Conservation (phyloP, 495 filamentous ascomycete species). For the Halenospora varia region DNA sequence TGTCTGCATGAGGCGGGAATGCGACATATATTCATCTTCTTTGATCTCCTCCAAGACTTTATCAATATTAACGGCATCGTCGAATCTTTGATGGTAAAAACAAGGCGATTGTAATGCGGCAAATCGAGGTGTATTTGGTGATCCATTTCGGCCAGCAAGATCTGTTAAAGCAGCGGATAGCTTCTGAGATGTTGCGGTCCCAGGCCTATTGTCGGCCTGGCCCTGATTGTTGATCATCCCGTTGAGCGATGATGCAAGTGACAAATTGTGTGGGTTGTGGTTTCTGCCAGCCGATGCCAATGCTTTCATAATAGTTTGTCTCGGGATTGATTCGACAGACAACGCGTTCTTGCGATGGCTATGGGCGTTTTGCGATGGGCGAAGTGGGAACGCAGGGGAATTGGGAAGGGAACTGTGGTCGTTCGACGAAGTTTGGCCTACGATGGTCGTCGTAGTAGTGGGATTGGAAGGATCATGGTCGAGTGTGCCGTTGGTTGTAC, state of each 20-base stretch:
- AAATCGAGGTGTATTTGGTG: constrained; percentile 59
- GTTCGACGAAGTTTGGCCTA: constrained; percentile 20
- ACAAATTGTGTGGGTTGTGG: constrained; percentile 51
- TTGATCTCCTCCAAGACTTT: constrained; percentile 92
- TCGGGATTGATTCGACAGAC: constrained; percentile 69
- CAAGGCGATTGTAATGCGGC: constrained; percentile 80
- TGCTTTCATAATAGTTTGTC: constrained; percentile 87
- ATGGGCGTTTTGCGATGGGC: constrained; percentile 36
- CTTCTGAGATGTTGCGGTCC: constrained; percentile 49
- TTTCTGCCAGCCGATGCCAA: constrained; percentile 67
- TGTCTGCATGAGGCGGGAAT: constrained; percentile 89
- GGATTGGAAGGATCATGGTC: constrained; percentile 25
- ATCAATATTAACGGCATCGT: constrained; percentile 91
- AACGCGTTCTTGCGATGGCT: constrained; percentile 57
- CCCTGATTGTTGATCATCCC: constrained; percentile 39
- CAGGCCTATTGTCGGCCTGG: constrained; percentile 19
- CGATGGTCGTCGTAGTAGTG: constrained; percentile 23
- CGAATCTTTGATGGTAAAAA: constrained; percentile 95
- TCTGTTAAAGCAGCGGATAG: constrained; percentile 64
- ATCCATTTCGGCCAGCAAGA: constrained; percentile 43
- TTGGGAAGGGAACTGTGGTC: constrained; percentile 16
- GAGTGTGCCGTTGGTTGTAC: constrained; percentile 27
- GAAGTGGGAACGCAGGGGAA: constrained; percentile 26
- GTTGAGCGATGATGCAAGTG: constrained; percentile 45
- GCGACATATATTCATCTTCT: constrained; percentile 85